Base-by-base conservation (phyloP, 2,329 filamentous ascomycete genomes). In the Beauveria pseudobassiana region DNA sequence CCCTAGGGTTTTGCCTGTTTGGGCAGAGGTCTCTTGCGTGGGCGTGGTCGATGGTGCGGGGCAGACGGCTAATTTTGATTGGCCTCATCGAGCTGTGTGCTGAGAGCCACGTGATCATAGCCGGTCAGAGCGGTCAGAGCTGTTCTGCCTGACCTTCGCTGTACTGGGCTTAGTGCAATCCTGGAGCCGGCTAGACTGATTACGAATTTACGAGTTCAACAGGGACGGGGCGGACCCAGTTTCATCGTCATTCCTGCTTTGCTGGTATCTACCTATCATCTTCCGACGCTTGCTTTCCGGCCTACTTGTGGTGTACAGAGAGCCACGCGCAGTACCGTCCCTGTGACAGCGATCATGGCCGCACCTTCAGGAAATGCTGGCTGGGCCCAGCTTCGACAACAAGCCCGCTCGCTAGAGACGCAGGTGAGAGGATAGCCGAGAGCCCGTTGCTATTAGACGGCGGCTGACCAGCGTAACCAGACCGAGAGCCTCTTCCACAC, bases 361-460 rank as follows among this genome's bases (percentile, higher is more conserved):
- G 72, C 80, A 67, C 75, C 79, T 63, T 76, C 79, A 51, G 78
- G 83, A 65, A 85, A 77, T 65, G 81, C 83, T 65, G 88, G 92
- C 77, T 99, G 95, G 95, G 88, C 91, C 71, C 92, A 97, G 78
- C 83, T 98, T 68, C 90, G 95, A 69, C 92, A 97, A 74, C 93
- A 98, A 77, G 91, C 92, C 64, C 84, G 95, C 69, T 85, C 87
- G 50, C 81, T 97, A 65, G 95, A 99, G 76, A 91, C 88, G 64
- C 93, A 98, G 83, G 93, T 96, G 80, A 66, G 74, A 20, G 14
- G 5, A 24, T 18, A n/a, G n/a, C 42, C 30, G 22, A 16, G 28
- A 7, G n/a, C 52, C 40, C 14, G 5, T 9, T 22, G n/a, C 51
- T 4, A 62, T 51, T 12, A 38, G 22, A 54, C 26, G 24, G 30